A percentile compares a stretch with the other conserved stretches of the same genome.
Conservation (phyloP, 495 filamentous ascomycete genomes). For the Talaromyces proteolyticus region DNA sequence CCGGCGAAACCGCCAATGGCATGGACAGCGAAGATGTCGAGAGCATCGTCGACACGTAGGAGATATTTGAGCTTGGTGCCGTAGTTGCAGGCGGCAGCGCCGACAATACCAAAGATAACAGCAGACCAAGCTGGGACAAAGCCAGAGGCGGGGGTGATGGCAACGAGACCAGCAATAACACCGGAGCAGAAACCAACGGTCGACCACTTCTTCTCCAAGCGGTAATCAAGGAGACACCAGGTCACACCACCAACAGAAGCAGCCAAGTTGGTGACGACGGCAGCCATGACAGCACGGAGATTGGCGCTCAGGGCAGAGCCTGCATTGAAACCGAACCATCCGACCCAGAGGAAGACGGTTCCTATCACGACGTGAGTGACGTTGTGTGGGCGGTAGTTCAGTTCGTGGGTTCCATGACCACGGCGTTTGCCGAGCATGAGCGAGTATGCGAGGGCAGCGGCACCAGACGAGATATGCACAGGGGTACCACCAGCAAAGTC, state of each 20-base stretch:
- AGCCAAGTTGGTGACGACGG: constrained; percentile 51
- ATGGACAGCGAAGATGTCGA: constrained; percentile 95
- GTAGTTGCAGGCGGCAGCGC: constrained; percentile 84
- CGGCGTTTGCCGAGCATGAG: constrained; percentile 79
- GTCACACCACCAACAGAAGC: constrained; percentile 77
- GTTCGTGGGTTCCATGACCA: constrained; percentile 77
- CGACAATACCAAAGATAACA: constrained; percentile 83
- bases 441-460: constrained; percentile 82
- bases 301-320: constrained; percentile 88
- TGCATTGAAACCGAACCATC: constrained; percentile 99
- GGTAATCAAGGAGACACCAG: constrained; percentile 93
- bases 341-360: constrained; percentile 97
- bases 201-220: constrained; percentile 92
- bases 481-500: constrained; percentile 97
- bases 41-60: constrained; percentile 77
- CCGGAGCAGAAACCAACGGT: constrained; percentile 96
- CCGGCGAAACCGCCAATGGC: constrained; percentile 83
- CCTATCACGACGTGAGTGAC: constrained; percentile 96
- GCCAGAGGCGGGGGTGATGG: constrained; percentile 88
- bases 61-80: constrained; percentile 95
- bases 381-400: constrained; percentile 97
- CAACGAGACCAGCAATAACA: constrained; percentile 85
- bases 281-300: constrained; percentile 63
- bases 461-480: constrained; percentile 90
- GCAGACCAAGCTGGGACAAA: constrained; percentile 90